Evolutionary conservation across 257 asterid genomes (phyloP).

Genomic region (Knoxia roxburghii): DNA sequence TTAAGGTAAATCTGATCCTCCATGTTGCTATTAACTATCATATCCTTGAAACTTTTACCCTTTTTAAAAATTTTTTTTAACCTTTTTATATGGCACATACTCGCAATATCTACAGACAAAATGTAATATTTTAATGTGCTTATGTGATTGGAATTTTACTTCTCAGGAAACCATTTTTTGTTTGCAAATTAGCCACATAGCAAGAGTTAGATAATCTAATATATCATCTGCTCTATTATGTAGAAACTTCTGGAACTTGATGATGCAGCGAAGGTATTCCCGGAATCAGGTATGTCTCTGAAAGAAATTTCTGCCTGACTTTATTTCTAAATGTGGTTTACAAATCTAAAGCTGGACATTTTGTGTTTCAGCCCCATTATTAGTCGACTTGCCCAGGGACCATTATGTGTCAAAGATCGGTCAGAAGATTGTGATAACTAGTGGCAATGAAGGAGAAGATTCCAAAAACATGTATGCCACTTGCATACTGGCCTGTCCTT

Average conservation of each 20-base stretch:
- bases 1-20: slow-evolving; percentile 50
- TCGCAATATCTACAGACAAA: no score
- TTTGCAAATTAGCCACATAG: not conserved
- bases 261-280: slow-evolving; percentile 26
- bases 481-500: slow-evolving; percentile 12
- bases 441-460: slow-evolving; percentile 26
- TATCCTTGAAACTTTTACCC: no score
- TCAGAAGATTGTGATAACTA: slow-evolving; percentile 47
- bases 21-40: not conserved
- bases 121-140: not conserved
- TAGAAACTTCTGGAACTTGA: slow-evolving; percentile 60
- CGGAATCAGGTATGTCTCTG: slow-evolving; percentile 44
- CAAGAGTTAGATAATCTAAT: not conserved
- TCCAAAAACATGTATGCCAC: slow-evolving; percentile 37
- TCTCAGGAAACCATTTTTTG: not conserved
- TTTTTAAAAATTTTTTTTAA: no score
- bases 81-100: no score
- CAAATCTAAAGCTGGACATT: slow-evolving; percentile 6
- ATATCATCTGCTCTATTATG: slow-evolving; percentile 13
- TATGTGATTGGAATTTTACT: not conserved
- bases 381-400: slow-evolving; percentile 40
- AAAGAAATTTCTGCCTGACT: not conserved
- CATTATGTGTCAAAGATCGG: slow-evolving; percentile 44
- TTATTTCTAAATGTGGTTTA: not conserved
- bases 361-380: slow-evolving; percentile 30